Base-by-base conservation (phyloP, 257 asterid genomes). In the Nicotiana tomentosiformis region DNA sequence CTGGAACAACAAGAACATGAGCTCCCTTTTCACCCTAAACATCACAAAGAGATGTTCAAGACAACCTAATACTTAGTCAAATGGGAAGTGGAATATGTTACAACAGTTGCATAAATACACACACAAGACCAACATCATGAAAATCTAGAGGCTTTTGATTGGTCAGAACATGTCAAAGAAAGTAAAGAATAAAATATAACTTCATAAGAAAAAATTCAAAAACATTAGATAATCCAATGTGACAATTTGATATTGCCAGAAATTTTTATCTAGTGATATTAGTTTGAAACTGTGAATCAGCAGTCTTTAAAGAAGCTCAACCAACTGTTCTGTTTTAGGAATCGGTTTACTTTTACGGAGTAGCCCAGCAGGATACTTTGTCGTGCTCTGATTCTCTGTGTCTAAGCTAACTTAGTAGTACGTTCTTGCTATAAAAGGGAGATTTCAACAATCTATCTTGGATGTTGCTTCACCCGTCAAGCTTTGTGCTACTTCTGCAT, bases 21-120 rank as follows among this genome's bases (percentile, higher is more conserved):
- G 97, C 98, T 58, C 98, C 99, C 78, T 89, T 94, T 83, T 93
- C 98, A 74, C 97, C 98, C 99, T 96, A 78, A 83, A 89, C 39
- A 65, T 15, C 66, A 53, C 6, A 80, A 66, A 74, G 80, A 53
- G 64, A 76, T 76, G 46, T 51, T 76, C 64, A 76, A 58, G 16
- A 76, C 39, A 76, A 29, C 64, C 46, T 39, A 76, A 76, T 57
- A 76, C 80, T 29, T 51, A 26, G 29, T 8, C 51, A 49, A 76
- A 15, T 51, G 80, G 80, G 64, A 51, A 26, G 80, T 26, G 80
- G 80, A 51, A 76, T 51, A 51, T 16, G 46, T 29, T 0, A 29
- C 64, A 76, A 16, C 29, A 51, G 80, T 51, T 4, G 8, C 64
- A 51, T 35, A 74, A 74, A 49, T 74, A 23, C 61, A 9, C 15